These are phyloP conservation scores for Phytophthora cajani DNA, from an alignment of 352 stramenopile species.

Conservation along the genomic window DNA sequence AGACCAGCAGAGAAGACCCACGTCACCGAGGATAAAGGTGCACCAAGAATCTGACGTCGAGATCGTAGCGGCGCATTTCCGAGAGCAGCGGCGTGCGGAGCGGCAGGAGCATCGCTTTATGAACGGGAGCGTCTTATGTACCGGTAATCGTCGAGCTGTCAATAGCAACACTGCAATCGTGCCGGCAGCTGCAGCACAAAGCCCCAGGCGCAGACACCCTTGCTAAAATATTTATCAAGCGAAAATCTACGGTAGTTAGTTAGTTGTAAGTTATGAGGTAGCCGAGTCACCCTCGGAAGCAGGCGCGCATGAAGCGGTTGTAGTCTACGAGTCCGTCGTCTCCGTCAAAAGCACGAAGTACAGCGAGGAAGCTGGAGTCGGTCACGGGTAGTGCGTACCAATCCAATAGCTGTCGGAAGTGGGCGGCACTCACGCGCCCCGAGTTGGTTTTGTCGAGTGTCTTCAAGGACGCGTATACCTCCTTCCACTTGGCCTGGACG, in stretches of 20 bases:
- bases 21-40: constrained; percentile 7
- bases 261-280: neutral
- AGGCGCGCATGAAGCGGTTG: constrained; percentile 77
- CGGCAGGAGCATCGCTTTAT: constrained; percentile 45
- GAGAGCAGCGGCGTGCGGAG: constrained; percentile 46
- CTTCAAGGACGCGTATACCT: constrained; percentile 73
- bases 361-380: constrained; percentile 56
- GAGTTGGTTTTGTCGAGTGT: constrained; percentile 66
- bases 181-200: constrained; percentile 6
- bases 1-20: constrained; percentile 10
- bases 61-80: constrained; percentile 52
- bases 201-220: constrained; percentile 18
- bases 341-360: constrained; percentile 73
- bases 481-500: constrained; percentile 76
- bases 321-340: constrained; percentile 75
- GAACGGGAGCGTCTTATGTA: constrained; percentile 29
- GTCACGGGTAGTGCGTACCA: constrained; percentile 67
- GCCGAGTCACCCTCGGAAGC: constrained; percentile 36
- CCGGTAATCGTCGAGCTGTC: constrained; percentile 2
- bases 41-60: constrained; percentile 32
- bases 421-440: constrained; percentile 56
- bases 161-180: neutral
- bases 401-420: constrained; percentile 80
- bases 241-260: constrained; percentile 1
- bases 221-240: constrained; percentile 30